Evolutionary conservation across 1,284 basidiomycete genomes (phyloP).

Genomic region (Termitomyces sp.): DNA sequence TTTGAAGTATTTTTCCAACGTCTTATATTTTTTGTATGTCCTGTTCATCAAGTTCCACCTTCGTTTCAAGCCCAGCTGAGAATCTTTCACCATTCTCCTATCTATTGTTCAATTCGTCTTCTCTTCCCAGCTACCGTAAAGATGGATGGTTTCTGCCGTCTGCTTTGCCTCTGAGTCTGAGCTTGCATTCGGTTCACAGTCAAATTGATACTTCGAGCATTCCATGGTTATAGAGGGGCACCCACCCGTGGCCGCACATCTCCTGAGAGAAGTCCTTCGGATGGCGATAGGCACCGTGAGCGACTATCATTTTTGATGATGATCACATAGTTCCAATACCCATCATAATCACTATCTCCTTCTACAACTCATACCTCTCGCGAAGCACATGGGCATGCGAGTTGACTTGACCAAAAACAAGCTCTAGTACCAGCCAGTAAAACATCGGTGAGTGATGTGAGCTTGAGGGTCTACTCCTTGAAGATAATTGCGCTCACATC

Average conservation of each 20-base stretch:
- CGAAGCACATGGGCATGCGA: neutral
- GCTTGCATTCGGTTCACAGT: neutral
- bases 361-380: neutral
- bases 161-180: neutral
- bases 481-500: too few species aligned
- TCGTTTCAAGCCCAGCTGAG: neutral
- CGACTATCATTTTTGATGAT: neutral
- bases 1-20: neutral
- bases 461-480: too few species aligned
- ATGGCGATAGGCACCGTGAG: neutral
- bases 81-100: neutral
- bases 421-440: too few species aligned
- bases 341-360: neutral
- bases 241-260: neutral
- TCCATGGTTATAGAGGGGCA: neutral
- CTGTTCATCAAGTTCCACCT: neutral
- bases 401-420: neutral
- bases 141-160: neutral
- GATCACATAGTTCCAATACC: neutral
- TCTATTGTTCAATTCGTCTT: neutral
- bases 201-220: neutral
- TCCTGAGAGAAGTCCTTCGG: neutral
- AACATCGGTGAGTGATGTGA: too few species aligned
- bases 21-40: neutral
- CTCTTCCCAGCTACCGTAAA: neutral